Evolutionary conservation across 2,329 filamentous ascomycete genomes (phyloP), one percentile per base, ranked within the genome.

Genomic region (Phialophora tarda): DNA sequence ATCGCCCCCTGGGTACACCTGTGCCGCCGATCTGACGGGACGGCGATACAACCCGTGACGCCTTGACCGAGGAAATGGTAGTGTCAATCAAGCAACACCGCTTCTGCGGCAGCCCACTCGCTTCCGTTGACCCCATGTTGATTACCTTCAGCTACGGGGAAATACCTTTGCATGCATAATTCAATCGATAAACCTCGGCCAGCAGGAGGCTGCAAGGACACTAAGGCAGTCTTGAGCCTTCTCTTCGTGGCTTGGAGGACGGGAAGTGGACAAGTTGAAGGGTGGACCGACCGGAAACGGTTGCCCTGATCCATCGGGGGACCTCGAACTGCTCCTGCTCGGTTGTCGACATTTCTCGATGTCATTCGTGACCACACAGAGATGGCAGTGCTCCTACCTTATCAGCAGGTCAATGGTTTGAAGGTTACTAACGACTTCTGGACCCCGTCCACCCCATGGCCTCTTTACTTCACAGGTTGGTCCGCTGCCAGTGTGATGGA

Each of bases 341-440:
- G 24, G 38, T 26, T 32, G 51, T 38, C 8, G 24, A 34, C 64
- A 38, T n/a, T 23, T 24, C 32, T 54, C 59, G 28, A 32, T 51
- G 28, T 48, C 59, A 58, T 62, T 61, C 51, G 57, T 63, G 51
- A 57, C 28, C 62, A 26, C 41, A 26, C 51, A 38, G 53, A 28
- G n/a, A 60, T 21, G 57, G 47, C 57, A 59, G 26, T 57, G 34
- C 41, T 41, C 32, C 48, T 55, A 48, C 53, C 59, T 66, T 61
- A 61, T 66, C 59, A 50, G 50, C 61, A 62, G 28, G 61, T 34
- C 59, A 61, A 54, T 61, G 50, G 59, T 54, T 58, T 30, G 53
- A 48, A 44, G 28, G 57, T 48, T 38, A 53, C 61, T 58, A 59
- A 60, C 34, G 61, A 61, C 56, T 50, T 34, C 38, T 53, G 32